Percentiles rank a stretch among this genome's conserved stretches.
These are phyloP conservation scores for Trypanosoma melophagium DNA, from an alignment of 208 protist species.

Conservation along the genomic window DNA sequence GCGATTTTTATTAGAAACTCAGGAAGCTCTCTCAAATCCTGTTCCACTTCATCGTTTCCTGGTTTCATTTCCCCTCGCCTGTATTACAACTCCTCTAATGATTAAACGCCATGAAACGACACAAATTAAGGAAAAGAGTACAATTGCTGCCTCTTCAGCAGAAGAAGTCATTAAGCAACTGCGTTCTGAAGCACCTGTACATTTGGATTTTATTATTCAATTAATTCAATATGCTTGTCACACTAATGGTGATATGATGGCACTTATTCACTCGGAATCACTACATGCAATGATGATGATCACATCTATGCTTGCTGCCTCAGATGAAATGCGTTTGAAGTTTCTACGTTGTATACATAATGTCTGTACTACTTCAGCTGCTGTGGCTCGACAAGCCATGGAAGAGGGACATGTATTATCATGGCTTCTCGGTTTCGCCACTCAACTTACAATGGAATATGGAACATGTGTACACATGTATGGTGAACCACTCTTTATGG, in stretches of 20 bases:
- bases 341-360: slow-evolving; percentile 42
- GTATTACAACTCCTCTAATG: slow-evolving; percentile 78
- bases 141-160: slow-evolving; percentile 49
- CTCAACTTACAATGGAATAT: slow-evolving; percentile 68
- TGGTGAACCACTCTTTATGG: slow-evolving; percentile 60
- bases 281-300: slow-evolving; percentile 66
- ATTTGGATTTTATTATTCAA: slow-evolving; percentile 64
- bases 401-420: slow-evolving; percentile 46
- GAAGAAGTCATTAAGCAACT: slow-evolving; percentile 53
- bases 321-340: slow-evolving; percentile 41
- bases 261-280: slow-evolving; percentile 55
- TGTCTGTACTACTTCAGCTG: slow-evolving; percentile 50
- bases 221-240: slow-evolving; percentile 62
- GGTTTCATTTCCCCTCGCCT: slow-evolving; percentile 58
- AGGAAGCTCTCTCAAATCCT: slow-evolving; percentile 40
- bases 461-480: slow-evolving; percentile 45
- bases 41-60: slow-evolving; percentile 71
- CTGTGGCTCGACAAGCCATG: slow-evolving; percentile 47
- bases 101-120: slow-evolving; percentile 60
- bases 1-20: slow-evolving; percentile 56
- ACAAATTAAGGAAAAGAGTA: slow-evolving; percentile 19
- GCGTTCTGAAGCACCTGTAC: slow-evolving; percentile 46
- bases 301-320: slow-evolving; percentile 58
- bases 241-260: slow-evolving; percentile 64
- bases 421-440: slow-evolving; percentile 64